These are phyloP conservation scores for Comarum palustre DNA, from an alignment of 306 rosid species.

Conservation along the genomic window DNA sequence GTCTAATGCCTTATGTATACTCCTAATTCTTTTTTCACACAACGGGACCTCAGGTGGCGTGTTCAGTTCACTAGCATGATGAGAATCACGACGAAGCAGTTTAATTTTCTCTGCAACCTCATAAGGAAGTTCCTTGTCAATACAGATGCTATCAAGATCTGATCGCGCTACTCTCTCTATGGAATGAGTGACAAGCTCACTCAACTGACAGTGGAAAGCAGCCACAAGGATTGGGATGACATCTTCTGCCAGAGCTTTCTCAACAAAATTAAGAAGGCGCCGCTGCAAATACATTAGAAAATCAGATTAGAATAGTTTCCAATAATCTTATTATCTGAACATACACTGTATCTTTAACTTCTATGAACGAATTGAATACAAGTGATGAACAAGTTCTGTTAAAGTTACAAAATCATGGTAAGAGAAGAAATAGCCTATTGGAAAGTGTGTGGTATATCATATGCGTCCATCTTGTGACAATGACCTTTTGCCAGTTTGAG, in stretches of 20 bases:
- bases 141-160: constrained; percentile 35
- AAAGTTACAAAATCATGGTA: background rate
- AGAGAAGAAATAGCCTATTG: background rate
- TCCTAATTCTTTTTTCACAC: constrained; percentile 40
- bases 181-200: constrained; percentile 34
- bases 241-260: constrained; percentile 43
- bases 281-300: constrained; percentile 35
- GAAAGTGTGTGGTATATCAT: background rate
- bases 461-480: background rate
- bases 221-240: constrained; percentile 43
- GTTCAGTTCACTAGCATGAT: constrained; percentile 14
- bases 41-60: constrained; percentile 26
- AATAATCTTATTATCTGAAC: constrained; percentile 4
- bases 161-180: constrained; percentile 46
- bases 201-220: constrained; percentile 45
- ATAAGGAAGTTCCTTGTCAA: constrained; percentile 45
- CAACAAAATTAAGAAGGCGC: constrained; percentile 45
- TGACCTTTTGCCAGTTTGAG: background rate
- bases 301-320: constrained; percentile 14
- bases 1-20: constrained; percentile 43
- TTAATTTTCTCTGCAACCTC: constrained; percentile 38
- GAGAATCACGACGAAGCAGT: constrained; percentile 28
- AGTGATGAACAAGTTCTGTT: background rate
- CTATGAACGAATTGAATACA: background rate
- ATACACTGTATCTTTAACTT: background rate